Evolutionary conservation across 192 early-diverging fungal species (phyloP).

Genomic region (Mortierella antarctica): DNA sequence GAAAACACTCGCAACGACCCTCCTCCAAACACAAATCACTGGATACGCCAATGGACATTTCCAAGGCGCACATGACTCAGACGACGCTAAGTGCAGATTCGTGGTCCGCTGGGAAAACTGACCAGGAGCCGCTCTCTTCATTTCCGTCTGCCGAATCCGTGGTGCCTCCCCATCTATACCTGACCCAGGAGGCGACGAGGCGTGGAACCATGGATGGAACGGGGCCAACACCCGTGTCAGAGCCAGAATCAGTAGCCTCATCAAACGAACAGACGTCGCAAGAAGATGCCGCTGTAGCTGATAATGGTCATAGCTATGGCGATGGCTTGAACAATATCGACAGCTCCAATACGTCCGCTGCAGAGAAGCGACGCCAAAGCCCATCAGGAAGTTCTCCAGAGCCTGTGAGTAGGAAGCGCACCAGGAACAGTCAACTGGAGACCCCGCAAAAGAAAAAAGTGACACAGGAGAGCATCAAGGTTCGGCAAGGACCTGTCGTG

Average conservation of each 20-base stretch:
- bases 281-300: no score
- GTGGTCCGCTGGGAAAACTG: conserved; percentile 7
- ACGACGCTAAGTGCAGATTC: conserved; percentile 18
- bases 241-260: neutral
- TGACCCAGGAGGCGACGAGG: neutral
- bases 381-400: conserved; percentile 6
- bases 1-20: neutral
- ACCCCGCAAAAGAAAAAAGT: conserved; percentile 25
- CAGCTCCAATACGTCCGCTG: neutral
- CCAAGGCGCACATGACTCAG: neutral
- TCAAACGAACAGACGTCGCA: neutral
- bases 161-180: neutral
- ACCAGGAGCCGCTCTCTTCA: neutral
- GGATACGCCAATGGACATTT: neutral
- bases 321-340: no score
- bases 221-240: neutral
- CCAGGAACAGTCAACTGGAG: conserved; percentile 11
- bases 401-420: conserved; percentile 15
- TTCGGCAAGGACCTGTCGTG: neutral
- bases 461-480: conserved; percentile 1
- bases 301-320: no score
- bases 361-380: conserved; percentile 6
- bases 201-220: neutral
- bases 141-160: neutral
- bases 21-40: conserved; percentile 10